Percentiles rank a stretch among this genome's conserved stretches.
Conservation (phyloP, 2,329 filamentous ascomycete genomes). For the Lomentospora prolificans region DNA sequence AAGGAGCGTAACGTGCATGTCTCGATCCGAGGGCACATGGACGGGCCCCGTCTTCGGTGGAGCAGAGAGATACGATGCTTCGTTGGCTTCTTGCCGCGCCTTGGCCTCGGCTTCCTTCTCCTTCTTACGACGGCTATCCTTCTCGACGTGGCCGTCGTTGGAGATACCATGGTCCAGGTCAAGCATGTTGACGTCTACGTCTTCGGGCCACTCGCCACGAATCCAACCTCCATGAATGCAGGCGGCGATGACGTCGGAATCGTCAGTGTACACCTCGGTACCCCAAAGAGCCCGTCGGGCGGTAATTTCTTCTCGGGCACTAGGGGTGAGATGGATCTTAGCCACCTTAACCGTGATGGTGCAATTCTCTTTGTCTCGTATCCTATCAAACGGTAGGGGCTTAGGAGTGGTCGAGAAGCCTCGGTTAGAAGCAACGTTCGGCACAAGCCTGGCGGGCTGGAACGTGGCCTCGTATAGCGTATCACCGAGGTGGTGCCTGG, state of each 20-base stretch:
- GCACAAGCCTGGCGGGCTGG: conserved; percentile 37
- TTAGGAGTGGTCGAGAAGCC: conserved; percentile 49
- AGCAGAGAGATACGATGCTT: conserved; percentile 34
- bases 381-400: conserved; percentile 64
- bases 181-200: conserved; percentile 61
- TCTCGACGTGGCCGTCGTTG: conserved; percentile 15
- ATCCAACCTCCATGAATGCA: conserved; percentile 93
- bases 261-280: conserved; percentile 88
- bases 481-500: conserved; percentile 74
- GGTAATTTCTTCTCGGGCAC: conserved; percentile 74
- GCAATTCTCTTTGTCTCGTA: conserved; percentile 72
- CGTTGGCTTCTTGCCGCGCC: conserved; percentile 19
- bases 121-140: conserved; percentile 19
- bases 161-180: conserved; percentile 34
- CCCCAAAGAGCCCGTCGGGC: conserved; percentile 77
- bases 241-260: conserved; percentile 85
- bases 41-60: conserved; percentile 54
- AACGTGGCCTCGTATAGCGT: conserved; percentile 69
- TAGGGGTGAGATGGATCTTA: conserved; percentile 60
- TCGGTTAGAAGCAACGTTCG: conserved; percentile 26
- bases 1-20: conserved; percentile 78
- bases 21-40: conserved; percentile 55
- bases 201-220: conserved; percentile 74
- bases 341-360: conserved; percentile 84
- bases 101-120: conserved; percentile 23